Evolutionary conservation across 129 eudicot genomes (phyloP).

Genomic region (Helianthus tuberosus): DNA sequence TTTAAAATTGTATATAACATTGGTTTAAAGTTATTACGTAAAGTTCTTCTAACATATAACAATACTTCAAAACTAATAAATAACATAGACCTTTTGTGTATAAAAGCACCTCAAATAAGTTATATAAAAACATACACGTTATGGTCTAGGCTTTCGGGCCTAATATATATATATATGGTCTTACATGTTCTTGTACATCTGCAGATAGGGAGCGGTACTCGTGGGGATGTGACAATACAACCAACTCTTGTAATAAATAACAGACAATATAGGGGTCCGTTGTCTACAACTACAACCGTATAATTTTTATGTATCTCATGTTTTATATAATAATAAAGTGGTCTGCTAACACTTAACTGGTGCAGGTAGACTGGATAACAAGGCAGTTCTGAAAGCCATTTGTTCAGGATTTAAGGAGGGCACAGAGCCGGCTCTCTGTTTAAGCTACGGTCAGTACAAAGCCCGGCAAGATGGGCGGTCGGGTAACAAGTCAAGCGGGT

Average conservation of each 20-base stretch:
- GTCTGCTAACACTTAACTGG: background rate
- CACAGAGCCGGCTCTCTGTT: slow-evolving; percentile 68
- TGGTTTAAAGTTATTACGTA: background rate
- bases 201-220: slow-evolving; percentile 73
- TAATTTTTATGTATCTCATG: background rate
- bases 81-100: too few relatives aligned
- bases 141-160: background rate
- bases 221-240: slow-evolving; percentile 93
- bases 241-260: slow-evolving; percentile 86
- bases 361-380: slow-evolving; percentile 74
- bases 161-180: slow-evolving; percentile 3
- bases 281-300: background rate
- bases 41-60: background rate
- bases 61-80: too few relatives aligned
- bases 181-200: slow-evolving; percentile 13
- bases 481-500: too few relatives aligned
- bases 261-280: slow-evolving; percentile 75
- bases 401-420: slow-evolving; percentile 82
- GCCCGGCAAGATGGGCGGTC: too few relatives aligned
- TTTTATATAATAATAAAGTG: background rate
- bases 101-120: too few relatives aligned
- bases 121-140: too few relatives aligned
- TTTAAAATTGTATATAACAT: too few relatives aligned
- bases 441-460: slow-evolving; percentile 44
- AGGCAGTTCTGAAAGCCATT: slow-evolving; percentile 82